A percentile compares a stretch with the other conserved stretches of the same genome.
These are phyloP conservation scores for Neurospora sp. DNA, from an alignment of 2,329 filamentous ascomycete species.

Conservation along the genomic window DNA sequence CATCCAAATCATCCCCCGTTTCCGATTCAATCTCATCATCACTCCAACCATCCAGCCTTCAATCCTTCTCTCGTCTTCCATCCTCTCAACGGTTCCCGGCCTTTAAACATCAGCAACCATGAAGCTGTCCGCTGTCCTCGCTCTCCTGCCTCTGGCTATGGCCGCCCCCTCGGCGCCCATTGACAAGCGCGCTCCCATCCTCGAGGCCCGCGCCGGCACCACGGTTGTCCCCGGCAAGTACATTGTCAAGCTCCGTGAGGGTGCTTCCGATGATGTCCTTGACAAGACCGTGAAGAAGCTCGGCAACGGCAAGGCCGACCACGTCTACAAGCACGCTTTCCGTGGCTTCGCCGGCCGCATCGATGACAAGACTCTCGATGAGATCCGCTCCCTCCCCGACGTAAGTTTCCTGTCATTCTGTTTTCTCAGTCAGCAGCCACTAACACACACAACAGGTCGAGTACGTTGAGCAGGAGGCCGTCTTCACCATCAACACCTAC, in stretches of 20 bases:
- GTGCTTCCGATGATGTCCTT: constrained; percentile 20
- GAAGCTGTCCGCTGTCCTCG: constrained; percentile 22
- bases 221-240: constrained; percentile 30
- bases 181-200: constrained; percentile 24
- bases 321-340: constrained; percentile 20
- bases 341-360: constrained; percentile 21
- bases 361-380: constrained; percentile 14
- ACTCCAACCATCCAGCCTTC: not conserved
- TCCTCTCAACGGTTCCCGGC: not conserved
- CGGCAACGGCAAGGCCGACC: constrained; percentile 12
- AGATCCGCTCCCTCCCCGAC: constrained; percentile 16
- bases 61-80: not conserved
- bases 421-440: no score
- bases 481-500: constrained; percentile 20
- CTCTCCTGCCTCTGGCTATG: constrained; percentile 26
- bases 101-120: not conserved
- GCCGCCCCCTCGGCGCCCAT: constrained; percentile 22
- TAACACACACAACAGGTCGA: constrained; percentile 17
- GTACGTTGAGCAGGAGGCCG: constrained; percentile 23
- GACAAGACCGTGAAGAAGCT: constrained; percentile 15
- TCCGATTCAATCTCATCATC: not conserved
- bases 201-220: constrained; percentile 24
- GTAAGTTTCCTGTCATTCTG: constrained; percentile 6
- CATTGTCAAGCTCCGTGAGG: constrained; percentile 35
- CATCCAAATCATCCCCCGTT: not conserved